These are phyloP conservation scores for Alternaria alternata DNA, from an alignment of 2,329 filamentous ascomycete genomes.

Conservation along the genomic window DNA sequence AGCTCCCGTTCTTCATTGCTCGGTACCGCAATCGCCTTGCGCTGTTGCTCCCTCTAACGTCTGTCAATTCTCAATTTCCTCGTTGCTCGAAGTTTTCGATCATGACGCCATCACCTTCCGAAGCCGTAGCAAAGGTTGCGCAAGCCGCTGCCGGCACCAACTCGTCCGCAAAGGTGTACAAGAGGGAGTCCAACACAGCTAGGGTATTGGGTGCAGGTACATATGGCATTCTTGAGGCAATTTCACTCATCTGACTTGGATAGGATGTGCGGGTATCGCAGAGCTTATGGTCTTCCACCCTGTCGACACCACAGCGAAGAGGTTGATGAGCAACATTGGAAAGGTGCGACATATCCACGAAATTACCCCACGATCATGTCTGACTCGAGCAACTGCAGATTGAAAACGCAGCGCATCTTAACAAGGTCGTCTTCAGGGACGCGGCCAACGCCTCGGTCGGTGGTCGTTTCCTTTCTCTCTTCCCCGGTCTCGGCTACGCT, in stretches of 20 bases:
- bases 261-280: constrained; percentile 90
- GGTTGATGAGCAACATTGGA: constrained; percentile 97
- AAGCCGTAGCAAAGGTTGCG: constrained; percentile 41
- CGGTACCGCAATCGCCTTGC: constrained; percentile 20
- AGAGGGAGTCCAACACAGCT: constrained; percentile 90
- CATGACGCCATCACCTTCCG: constrained; percentile 43
- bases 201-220: constrained; percentile 92
- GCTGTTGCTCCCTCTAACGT: constrained; percentile 16
- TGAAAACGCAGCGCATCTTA: constrained; percentile 70
- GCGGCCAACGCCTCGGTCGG: constrained; percentile 74
- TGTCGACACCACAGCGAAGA: constrained; percentile 97
- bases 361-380: constrained; percentile 7
- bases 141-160: constrained; percentile 39
- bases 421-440: constrained; percentile 92
- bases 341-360: constrained; percentile 58
- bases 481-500: constrained; percentile 95
- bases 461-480: constrained; percentile 91
- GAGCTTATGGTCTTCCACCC: constrained; percentile 82
- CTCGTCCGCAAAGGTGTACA: constrained; percentile 65
- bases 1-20: constrained; percentile 14
- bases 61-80: not conserved
- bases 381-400: constrained; percentile 56
- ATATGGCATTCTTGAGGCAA: not conserved
- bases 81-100: not conserved
- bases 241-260: constrained; percentile 19